Conservation (phyloP, 2,329 filamentous ascomycete species). For the Penicillium sp. region DNA sequence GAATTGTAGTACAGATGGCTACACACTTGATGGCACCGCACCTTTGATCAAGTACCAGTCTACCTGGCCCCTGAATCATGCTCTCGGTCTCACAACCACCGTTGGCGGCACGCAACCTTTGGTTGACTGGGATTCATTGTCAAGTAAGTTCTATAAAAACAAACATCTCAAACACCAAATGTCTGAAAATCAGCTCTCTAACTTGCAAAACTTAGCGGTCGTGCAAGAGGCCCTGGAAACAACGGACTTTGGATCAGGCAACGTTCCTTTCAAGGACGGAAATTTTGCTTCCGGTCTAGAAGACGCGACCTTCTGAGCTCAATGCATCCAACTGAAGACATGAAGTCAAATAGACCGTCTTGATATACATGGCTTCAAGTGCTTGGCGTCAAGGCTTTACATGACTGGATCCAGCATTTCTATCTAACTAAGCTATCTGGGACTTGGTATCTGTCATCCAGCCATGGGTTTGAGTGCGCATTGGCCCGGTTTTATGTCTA, state of each 20-base stretch:
- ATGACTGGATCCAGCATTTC: too few relatives aligned
- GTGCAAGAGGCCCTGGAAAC: conserved; percentile 46
- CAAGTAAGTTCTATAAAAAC: conserved; percentile 13
- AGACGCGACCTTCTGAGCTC: conserved; percentile 34
- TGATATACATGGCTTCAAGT: too few relatives aligned
- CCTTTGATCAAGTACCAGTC: conserved; percentile 52
- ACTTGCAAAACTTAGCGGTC: conserved; percentile 16
- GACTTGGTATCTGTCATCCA: too few relatives aligned
- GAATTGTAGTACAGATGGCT: conserved; percentile 44
- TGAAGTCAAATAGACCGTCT: neutral
- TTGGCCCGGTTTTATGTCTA: too few relatives aligned
- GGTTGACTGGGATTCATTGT: conserved; percentile 53
- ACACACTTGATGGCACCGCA: conserved; percentile 44
- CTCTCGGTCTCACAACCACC: conserved; percentile 43
- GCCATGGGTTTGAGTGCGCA: too few relatives aligned
- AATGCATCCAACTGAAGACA: neutral
- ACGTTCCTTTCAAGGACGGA: conserved; percentile 49
- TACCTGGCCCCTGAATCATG: conserved; percentile 51
- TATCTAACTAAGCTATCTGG: too few relatives aligned
- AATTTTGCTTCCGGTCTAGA: conserved; percentile 50
- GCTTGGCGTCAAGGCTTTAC: too few relatives aligned
- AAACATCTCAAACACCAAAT: too few relatives aligned
- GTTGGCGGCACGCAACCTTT: conserved; percentile 49
- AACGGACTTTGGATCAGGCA: conserved; percentile 50
- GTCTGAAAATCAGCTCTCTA: too few relatives aligned